Base-by-base conservation (phyloP, 345 rosid species). In the Ceriops tagal region DNA sequence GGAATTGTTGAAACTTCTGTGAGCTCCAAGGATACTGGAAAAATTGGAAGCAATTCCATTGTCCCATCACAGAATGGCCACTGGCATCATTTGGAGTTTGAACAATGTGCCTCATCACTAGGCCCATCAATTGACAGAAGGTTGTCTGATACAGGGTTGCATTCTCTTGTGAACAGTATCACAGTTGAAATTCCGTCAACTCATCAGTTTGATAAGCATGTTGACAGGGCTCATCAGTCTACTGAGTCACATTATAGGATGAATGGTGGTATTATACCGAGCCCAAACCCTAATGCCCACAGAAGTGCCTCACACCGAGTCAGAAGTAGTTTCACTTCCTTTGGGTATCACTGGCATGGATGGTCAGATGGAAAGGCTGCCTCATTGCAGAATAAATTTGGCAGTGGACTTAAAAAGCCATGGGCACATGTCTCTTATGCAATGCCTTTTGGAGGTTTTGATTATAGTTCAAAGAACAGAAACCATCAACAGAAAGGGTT, bases 361-460 rank as follows among this genome's bases (percentile, higher is more conserved):
- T 88, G 96, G 92, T 82, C 89, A 16, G 92, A 90, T 68, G 83
- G 83, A 63, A 95, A 79, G 81, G 68, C 80, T 63, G 96, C 84
- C 15, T 71, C 82, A 64, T 76, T 83, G 63, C 82, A 77, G 58
- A 80, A 74, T 73, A 86, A 84, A 76, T 85, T 95, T 81, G 85
- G 89, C 64, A 86, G 71, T 79, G 93, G 96, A 74, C 96, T 96
- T 20, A 92, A 87, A 89, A 90, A 86, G 80, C 96, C 86, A 15
- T 86, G 93, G 19, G 92, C 98, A 18, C 96, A 86, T 75, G 98
- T 95, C 56, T 88, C 97, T 22, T 95, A 95, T 77, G 82, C 90
- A 53, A 69, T 88, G 72, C 96, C 98, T 47, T 82, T 78, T 58
- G 93, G 92, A 57, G 84, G 78, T 75, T 78, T 86, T 75, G 96